Conservation (phyloP, 139 green algal genomes). For the Tetraselmis striata region DNA sequence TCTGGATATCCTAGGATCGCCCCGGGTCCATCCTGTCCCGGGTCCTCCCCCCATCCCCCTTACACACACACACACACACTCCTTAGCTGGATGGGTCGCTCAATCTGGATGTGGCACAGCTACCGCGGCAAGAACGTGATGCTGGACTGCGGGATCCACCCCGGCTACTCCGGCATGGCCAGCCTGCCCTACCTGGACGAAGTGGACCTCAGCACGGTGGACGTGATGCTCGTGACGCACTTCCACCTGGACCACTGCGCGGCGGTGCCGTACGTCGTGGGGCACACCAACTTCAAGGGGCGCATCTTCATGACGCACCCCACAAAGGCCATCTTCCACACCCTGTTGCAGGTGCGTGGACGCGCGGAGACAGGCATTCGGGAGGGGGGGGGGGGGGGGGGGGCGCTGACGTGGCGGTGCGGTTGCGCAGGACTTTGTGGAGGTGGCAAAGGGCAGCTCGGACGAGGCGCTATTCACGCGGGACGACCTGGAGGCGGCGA, state of each 20-base stretch:
- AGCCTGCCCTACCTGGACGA: conserved; percentile 89
- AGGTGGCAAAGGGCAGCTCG: conserved; percentile 38
- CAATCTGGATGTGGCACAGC: too few species aligned
- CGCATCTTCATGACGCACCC: conserved; percentile 97
- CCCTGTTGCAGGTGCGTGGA: conserved; percentile 57
- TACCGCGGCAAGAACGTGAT: conserved; percentile 76
- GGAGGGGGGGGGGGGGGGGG: not conserved
- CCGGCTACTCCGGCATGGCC: conserved; percentile 70
- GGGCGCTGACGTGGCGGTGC: not conserved
- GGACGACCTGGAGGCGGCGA: conserved; percentile 73
- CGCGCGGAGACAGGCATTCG: not conserved
- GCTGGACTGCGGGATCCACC: conserved; percentile 96
- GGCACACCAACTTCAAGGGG: conserved; percentile 85
- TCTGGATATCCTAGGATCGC: not conserved
- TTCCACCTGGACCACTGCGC: conserved; percentile 98
- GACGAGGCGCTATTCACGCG: conserved; percentile 77
- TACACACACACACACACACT: conserved; percentile 3
- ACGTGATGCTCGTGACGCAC: conserved; percentile 94
- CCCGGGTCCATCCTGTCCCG: not conserved
- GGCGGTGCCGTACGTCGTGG: conserved; percentile 85
- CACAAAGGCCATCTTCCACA: conserved; percentile 92
- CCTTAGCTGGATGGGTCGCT: too few species aligned
- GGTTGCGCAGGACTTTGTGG: conserved; percentile 73
- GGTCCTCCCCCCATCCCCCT: not conserved
- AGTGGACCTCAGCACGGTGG: conserved; percentile 71